Evolutionary conservation across 139 green algal genomes (phyloP).

Genomic region (Coelastrella sp.): DNA sequence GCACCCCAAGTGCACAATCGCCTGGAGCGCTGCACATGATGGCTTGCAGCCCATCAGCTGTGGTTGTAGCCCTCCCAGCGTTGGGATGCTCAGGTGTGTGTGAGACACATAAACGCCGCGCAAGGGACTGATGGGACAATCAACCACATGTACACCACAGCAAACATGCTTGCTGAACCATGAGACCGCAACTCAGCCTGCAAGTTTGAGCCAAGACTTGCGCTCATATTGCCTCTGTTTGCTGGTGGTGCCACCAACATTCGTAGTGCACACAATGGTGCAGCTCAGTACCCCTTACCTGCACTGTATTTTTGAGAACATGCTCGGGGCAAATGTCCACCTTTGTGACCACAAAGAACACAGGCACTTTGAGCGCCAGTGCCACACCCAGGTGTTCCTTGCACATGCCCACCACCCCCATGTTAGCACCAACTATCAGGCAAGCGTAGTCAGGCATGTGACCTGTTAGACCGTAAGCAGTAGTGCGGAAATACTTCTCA

Average conservation of each 20-base stretch:
- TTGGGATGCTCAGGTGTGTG: no score
- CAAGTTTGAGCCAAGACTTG: no score
- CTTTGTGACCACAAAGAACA: constrained; percentile 94
- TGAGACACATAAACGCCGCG: no score
- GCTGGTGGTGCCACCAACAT: no score
- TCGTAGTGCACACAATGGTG: no score
- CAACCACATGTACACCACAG: no score
- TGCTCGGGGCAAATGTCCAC: constrained; percentile 92
- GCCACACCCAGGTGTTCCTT: constrained; percentile 96
- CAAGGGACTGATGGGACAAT: no score
- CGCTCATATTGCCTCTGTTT: no score
- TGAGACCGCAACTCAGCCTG: no score
- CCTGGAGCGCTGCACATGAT: not conserved
- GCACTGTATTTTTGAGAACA: constrained; percentile 87
- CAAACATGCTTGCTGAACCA: no score
- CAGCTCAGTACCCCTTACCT: constrained; percentile 44
- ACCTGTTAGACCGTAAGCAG: constrained; percentile 85
- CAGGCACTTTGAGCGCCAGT: constrained; percentile 89
- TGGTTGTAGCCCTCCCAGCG: no score
- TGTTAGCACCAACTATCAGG: constrained; percentile 79
- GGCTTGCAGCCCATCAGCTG: not conserved
- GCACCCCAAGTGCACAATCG: not conserved
- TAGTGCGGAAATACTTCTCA: constrained; percentile 95
- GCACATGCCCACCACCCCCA: constrained; percentile 91
- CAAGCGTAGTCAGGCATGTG: constrained; percentile 89